Evolutionary conservation across 192 early-diverging fungal genomes (phyloP).

Genomic region (Umbelopsis isabellina): DNA sequence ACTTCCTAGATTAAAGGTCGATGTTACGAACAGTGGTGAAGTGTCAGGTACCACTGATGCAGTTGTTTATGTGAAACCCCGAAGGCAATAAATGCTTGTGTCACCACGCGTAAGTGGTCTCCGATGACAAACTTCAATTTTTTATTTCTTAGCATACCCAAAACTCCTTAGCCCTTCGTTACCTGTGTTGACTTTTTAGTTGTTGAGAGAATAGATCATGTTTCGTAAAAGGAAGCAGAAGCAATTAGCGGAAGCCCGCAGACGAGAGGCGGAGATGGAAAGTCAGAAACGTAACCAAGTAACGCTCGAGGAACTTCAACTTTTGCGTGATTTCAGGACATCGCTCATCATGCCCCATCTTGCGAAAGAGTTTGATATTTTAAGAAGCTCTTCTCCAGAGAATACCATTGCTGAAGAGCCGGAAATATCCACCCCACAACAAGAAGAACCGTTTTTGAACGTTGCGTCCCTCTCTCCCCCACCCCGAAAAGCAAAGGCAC

Average conservation of each 20-base stretch:
- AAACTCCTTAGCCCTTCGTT: background rate
- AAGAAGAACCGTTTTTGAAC: slow-evolving; percentile 1
- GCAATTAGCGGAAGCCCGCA: slow-evolving; percentile 11
- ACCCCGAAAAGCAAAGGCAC: slow-evolving; percentile 1
- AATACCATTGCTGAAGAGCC: slow-evolving; percentile 1
- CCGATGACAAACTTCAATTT: slow-evolving; percentile 21
- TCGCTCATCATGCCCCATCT: slow-evolving; percentile 22
- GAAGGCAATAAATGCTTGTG: slow-evolving; percentile 23
- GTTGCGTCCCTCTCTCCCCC: slow-evolving; percentile 7
- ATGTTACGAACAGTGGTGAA: background rate
- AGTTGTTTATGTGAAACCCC: slow-evolving; percentile 18
- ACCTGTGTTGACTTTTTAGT: background rate
- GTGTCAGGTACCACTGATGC: slow-evolving; percentile 4
- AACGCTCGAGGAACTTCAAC: slow-evolving; percentile 20
- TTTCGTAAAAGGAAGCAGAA: slow-evolving; percentile 21
- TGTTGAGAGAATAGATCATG: background rate
- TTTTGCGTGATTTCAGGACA: slow-evolving; percentile 21
- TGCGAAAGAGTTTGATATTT: slow-evolving; percentile 20
- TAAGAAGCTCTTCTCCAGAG: slow-evolving; percentile 12
- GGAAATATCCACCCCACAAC: background rate
- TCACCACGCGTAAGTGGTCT: slow-evolving; percentile 11
- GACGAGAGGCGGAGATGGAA: slow-evolving; percentile 8
- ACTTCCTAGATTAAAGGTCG: slow-evolving; percentile 59
- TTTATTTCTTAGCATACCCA: background rate
- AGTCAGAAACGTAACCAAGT: slow-evolving; percentile 19